A percentile compares a stretch with the other conserved stretches of the same genome.
Conservation (phyloP, 2,329 filamentous ascomycete species). For the Pseudogymnoascus sp. region DNA sequence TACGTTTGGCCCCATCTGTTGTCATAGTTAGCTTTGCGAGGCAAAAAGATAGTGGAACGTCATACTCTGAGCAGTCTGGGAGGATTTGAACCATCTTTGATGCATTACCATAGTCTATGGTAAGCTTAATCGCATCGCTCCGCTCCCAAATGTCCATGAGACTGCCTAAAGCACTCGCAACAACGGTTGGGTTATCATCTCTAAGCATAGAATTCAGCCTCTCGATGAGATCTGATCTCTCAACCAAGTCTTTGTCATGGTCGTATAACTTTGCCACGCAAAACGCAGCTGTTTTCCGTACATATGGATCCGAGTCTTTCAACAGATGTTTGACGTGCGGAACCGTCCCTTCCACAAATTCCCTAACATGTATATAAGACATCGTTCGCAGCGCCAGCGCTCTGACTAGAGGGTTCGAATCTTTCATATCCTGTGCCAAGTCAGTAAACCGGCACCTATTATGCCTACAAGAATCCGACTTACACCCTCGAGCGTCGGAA, state of each 20-base stretch:
- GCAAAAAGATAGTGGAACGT: conserved; percentile 15
- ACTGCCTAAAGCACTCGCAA: conserved; percentile 83
- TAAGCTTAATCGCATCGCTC: conserved; percentile 94
- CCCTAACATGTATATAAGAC: conserved; percentile 92
- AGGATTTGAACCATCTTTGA: conserved; percentile 97
- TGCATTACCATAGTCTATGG: conserved; percentile 93
- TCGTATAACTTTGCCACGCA: conserved; percentile 97
- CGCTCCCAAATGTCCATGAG: conserved; percentile 98
- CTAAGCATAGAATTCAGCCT: conserved; percentile 79
- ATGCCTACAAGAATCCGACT: conserved; percentile 20
- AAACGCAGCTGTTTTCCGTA: conserved; percentile 93
- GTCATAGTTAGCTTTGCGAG: conserved; percentile 6
- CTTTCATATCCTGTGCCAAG: conserved; percentile 70
- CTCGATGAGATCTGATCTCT: conserved; percentile 86
- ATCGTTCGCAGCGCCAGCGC: conserved; percentile 89
- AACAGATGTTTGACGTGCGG: conserved; percentile 76
- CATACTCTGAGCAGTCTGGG: conserved; percentile 92
- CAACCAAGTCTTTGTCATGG: conserved; percentile 84
- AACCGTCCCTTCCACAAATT: conserved; percentile 88
- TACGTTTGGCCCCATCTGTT: conserved; percentile 95
- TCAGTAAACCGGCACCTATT: conserved; percentile 5
- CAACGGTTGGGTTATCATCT: conserved; percentile 95
- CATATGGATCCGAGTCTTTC: conserved; percentile 84
- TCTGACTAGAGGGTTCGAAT: conserved; percentile 83
- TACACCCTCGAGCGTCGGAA: conserved; percentile 78